Evolutionary conservation across 352 stramenopile genomes (phyloP), one percentile per base, ranked within the genome.

Genomic region (Nothophytophthora sp.): DNA sequence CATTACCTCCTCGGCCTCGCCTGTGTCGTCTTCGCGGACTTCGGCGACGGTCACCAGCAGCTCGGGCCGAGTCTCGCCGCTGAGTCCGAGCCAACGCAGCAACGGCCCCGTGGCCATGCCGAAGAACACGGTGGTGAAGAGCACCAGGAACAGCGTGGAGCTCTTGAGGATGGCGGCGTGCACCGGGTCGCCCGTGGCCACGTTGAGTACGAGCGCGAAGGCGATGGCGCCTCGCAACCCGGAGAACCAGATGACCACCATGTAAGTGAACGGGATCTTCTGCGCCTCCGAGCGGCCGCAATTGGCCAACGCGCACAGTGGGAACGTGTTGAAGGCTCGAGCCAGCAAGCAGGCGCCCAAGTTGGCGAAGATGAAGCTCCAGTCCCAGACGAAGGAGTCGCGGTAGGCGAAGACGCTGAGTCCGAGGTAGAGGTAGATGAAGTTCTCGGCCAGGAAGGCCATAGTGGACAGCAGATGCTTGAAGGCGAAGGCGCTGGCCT

Each of bases 171-270:
- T 70, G 7, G 69, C 75, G 0, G 76, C 73, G 33, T 89, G 78
- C 15, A 54, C 47, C 13, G 55, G 69, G 13, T 70, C 60, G 4
- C 44, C 55, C 4, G 63, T 85, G 23, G 52, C 62, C 13, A 90
- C 77, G 41, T 94, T 94, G 1, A 92, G 67, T n/a, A 76, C 76
- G 27, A 96, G 74, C 19, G 90, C 89, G 53, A 97, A 98, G 0
- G 92, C 91, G 32, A 98, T 96, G 10, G 95, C 91, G 3, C 95
- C 95, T 27, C 95, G 84, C 16, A 98, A 59, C 13, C 95, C 95
- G 1, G 89, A 86, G 53, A 98, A 98, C 88, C 89, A 98, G 34
- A 98, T 92, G 19, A 93, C 83, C 11, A 87, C 25, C 75, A 90
- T 89, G 52, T 89, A 87, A 19, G 30, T 70, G 29, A 78, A 63